Evolutionary conservation across 768 basidiomycete species (phyloP), one percentile per base, ranked within the genome.

Genomic region (Psilocybe azurescens): DNA sequence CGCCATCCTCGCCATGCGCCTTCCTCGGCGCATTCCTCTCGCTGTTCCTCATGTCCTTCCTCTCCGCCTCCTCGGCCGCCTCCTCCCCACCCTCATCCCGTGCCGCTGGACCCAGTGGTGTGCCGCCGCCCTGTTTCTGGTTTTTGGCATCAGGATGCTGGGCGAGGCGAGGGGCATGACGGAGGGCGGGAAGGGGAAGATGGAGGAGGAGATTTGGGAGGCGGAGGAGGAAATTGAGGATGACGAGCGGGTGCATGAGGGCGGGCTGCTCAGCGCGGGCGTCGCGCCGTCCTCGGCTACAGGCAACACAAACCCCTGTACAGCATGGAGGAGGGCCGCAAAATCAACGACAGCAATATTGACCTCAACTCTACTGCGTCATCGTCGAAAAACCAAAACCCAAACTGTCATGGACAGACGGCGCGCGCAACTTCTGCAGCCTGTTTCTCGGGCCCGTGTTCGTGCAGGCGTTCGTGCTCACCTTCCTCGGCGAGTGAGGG

Each of bases 181-280:
- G 58, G 38, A 14, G 1, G 78, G 79, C 0, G 94, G 93, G 6
- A 88, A 78, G 56, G n/a, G 86, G 62, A 94, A 95, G 76, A 90
- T 97, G 14, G 77, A 89, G 69, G 96, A 98, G 74, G 97, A 99
- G 76, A 93, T 98, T 90, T 84, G 86, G 58, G 96, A 99, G 78
- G 91, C 93, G 18, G 90, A 91, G 77, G 94, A 96, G 72, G 97
- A 99, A 77, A 91, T 24, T 2, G 24, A 24, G 24, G 24, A 24
- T 24, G 24, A 24, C 24, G 24, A 24, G 24, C 24, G 24, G 24
- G 24, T 24, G 24, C 24, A 98, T 54, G 89, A 94, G 68, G 92
- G 86, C 3, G 92, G 94, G 24, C 24, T 24, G 24, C 24, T 63
- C 90, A 88, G 36, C 85, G 82, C 1, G 81, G 70, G 18, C 73